Evolutionary conservation across 208 protist species (phyloP), one percentile per base, ranked within the genome.

Genomic region (Trypanosoma caninum): DNA sequence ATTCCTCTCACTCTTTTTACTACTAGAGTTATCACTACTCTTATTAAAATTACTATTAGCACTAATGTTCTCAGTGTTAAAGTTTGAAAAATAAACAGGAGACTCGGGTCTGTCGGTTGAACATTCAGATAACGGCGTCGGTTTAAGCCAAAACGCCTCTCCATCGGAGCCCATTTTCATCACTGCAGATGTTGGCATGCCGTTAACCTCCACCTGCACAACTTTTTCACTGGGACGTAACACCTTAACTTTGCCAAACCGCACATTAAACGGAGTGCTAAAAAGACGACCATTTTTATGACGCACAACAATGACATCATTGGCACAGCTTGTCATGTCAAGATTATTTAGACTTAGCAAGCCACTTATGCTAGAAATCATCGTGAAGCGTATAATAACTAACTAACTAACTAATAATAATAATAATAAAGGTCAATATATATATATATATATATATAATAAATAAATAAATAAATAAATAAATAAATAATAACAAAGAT

Each of bases 281-380:
- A 87, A 83, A 9, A 98, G 64, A 2, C 84, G 78, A 46, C 97
- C 97, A 76, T 99, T 95, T 8, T 78, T 68, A 62, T 99, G 97
- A 20, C 89, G 79, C 4, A 99, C 80, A 0, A 98, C 96, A 41
- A 99, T 91, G 18, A 99, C 93, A 65, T 99, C 98, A 47, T 98
- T 98, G 9, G 97, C 97, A 18, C 97, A 83, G 66, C 91, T 97
- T 11, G 74, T 76, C 59, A 91, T 82, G 47, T 94, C 87, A 14
- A 94, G 76, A 60, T 91, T 60, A 46, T 94, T 94, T 7, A 87
- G 72, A 58, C 90, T 82, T 30, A 94, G 80, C 11, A 91, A 65
- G 0, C 73, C 79, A 33, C 78, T 71, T 23, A 94, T 72, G 25
- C 79, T 89, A 28, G 82, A 85, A 37, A 94, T 86, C 87, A 94